These are phyloP conservation scores for Flaveria ramosissima DNA, from an alignment of 129 eudicot genomes.

Conservation along the genomic window DNA sequence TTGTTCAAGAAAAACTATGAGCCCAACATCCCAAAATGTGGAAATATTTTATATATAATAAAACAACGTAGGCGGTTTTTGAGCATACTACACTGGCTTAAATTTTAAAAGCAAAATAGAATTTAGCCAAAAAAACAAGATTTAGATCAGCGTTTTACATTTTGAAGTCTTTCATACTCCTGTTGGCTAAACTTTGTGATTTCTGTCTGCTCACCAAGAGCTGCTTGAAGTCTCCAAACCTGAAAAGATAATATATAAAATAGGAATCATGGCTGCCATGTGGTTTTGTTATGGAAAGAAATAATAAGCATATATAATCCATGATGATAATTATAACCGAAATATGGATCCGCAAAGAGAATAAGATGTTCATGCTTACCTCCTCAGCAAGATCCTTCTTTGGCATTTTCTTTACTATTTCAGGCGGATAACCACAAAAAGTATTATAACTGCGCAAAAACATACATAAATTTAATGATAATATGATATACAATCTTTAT, in stretches of 20 bases:
- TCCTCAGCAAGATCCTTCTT: slow-evolving; percentile 99
- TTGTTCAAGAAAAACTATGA: slow-evolving; percentile 7
- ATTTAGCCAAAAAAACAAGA: background rate
- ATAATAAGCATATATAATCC: background rate
- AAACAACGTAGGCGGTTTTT: no score
- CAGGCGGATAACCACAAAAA: slow-evolving; percentile 94
- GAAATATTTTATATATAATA: background rate
- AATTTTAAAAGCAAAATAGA: background rate
- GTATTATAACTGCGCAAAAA: slow-evolving; percentile 69
- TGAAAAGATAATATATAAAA: slow-evolving; percentile 20
- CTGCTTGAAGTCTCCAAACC: slow-evolving; percentile 99
- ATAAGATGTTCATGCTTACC: slow-evolving; percentile 42
- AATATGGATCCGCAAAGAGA: background rate
- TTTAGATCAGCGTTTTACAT: slow-evolving; percentile 53
- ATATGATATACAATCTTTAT: background rate
- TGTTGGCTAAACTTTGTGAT: slow-evolving; percentile 92
- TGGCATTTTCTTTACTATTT: slow-evolving; percentile 96
- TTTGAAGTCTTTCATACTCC: slow-evolving; percentile 95
- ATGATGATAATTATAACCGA: background rate
- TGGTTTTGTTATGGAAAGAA: background rate
- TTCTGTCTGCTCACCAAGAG: slow-evolving; percentile 94
- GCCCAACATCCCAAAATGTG: background rate
- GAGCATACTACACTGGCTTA: background rate
- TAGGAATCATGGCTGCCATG: background rate
- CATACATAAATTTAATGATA: background rate